Percentiles rank a stretch among this genome's conserved stretches.
These are phyloP conservation scores for Sporothrix mexicana DNA, from an alignment of 2,329 filamentous ascomycete species.

Conservation along the genomic window DNA sequence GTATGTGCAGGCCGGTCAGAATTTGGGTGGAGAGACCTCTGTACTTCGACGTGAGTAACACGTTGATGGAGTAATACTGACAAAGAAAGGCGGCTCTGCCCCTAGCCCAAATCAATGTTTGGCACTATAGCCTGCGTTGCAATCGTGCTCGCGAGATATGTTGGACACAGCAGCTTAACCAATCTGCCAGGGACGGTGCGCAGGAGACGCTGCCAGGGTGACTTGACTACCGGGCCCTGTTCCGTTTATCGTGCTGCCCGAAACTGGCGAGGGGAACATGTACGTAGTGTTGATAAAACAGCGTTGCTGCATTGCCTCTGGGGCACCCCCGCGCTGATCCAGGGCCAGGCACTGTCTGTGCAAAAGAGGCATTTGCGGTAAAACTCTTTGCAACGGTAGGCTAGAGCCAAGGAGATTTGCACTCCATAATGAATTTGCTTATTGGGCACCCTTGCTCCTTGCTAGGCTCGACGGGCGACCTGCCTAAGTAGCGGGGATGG, in stretches of 20 bases:
- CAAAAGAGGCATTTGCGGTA: conserved; percentile 20
- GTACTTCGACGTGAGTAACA: too few species aligned
- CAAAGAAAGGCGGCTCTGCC: conserved; percentile 3
- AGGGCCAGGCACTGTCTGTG: conserved; percentile 18
- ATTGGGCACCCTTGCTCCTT: background rate
- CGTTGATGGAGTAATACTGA: too few species aligned
- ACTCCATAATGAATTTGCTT: conserved; percentile 9
- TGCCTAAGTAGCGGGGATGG: conserved; percentile 26
- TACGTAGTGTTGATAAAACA: conserved; percentile 21
- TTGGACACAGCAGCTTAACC: conserved; percentile 5
- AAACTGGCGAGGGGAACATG: conserved; percentile 19
- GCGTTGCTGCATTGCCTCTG: conserved; percentile 26
- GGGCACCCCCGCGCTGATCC: conserved; percentile 27
- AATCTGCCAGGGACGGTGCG: background rate
- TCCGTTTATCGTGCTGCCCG: conserved; percentile 23
- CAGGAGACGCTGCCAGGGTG: conserved; percentile 9
- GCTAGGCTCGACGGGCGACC: background rate
- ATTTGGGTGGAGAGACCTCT: background rate
- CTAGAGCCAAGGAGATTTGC: background rate
- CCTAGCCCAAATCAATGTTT: background rate
- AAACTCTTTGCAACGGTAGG: conserved; percentile 14
- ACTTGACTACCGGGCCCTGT: conserved; percentile 9
- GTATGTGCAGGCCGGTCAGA: background rate
- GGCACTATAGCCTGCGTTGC: background rate
- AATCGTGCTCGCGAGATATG: background rate